phyloP scores from a whole-genome alignment of 257 asterid genomes.

The Plantago ovata region DNA sequence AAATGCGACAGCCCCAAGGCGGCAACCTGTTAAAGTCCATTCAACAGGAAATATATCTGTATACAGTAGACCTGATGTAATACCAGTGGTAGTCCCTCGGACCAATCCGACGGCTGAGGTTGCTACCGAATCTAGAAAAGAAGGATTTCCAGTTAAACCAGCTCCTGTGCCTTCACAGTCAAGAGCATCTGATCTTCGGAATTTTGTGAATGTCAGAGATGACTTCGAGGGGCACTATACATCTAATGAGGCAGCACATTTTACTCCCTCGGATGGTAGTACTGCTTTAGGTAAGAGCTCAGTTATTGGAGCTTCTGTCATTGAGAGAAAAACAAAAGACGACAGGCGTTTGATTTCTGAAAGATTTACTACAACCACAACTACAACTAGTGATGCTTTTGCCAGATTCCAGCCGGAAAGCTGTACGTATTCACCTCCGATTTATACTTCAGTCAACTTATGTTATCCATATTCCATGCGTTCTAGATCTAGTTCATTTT shows the following conservation, averaged over 20 bases:
- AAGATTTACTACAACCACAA: conserved; percentile 39
- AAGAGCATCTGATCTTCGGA: conserved; percentile 58
- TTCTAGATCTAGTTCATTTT: too few relatives aligned
- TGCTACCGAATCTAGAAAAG: conserved; percentile 72
- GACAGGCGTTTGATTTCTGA: conserved; percentile 44
- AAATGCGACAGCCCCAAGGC: conserved; percentile 49
- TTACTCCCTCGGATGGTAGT: conserved; percentile 43
- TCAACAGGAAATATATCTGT: conserved; percentile 39
- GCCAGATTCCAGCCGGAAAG: conserved; percentile 48
- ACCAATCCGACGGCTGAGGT: conserved; percentile 62
- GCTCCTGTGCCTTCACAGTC: conserved; percentile 57
- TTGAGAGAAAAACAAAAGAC: conserved; percentile 47
- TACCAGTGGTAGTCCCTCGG: conserved; percentile 84
- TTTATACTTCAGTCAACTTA: conserved; percentile 13
- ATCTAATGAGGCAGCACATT: conserved; percentile 40
- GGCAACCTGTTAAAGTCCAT: conserved; percentile 61
- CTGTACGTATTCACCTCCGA: conserved; percentile 41
- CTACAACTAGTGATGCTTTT: conserved; percentile 34
- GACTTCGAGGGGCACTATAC: conserved; percentile 47
- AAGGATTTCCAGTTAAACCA: conserved; percentile 61
- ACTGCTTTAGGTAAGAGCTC: conserved; percentile 45
- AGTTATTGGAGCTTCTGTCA: conserved; percentile 27
- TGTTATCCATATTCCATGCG: neutral
- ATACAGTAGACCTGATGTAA: conserved; percentile 61
- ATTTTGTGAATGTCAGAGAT: conserved; percentile 47